These are phyloP conservation scores for Aleurites moluccanus DNA, from an alignment of 441 rosid species.

Conservation along the genomic window DNA sequence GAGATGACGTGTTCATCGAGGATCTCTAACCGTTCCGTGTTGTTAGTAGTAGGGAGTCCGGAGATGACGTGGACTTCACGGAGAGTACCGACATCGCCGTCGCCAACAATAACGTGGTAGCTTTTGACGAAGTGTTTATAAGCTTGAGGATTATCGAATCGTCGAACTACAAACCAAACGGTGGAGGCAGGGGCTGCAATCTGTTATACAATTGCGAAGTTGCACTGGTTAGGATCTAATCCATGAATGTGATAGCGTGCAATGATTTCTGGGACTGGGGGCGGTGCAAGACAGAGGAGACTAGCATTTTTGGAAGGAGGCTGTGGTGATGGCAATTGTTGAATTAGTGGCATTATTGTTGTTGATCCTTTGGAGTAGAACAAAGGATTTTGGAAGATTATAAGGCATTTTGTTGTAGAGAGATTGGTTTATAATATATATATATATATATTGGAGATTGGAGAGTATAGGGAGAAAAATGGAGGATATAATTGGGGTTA, in stretches of 20 bases:
- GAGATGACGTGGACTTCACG: slow-evolving; percentile 72
- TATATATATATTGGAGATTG: too few relatives aligned
- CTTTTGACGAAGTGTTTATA: slow-evolving; percentile 75
- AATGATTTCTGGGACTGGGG: slow-evolving; percentile 49
- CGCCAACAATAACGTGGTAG: slow-evolving; percentile 65
- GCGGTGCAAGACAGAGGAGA: slow-evolving; percentile 42
- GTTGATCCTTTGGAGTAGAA: slow-evolving; percentile 54
- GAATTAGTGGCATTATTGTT: slow-evolving; percentile 16
- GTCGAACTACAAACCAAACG: slow-evolving; percentile 73
- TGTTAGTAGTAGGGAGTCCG: slow-evolving; percentile 66
- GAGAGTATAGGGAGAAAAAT: too few relatives aligned
- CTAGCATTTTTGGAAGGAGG: slow-evolving; percentile 41
- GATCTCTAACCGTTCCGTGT: slow-evolving; percentile 78
- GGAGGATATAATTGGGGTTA: too few relatives aligned
- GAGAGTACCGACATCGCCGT: slow-evolving; percentile 64
- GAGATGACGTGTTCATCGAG: slow-evolving; percentile 74
- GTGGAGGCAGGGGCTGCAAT: slow-evolving; percentile 53
- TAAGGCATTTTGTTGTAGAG: slow-evolving; percentile 44
- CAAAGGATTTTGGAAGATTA: slow-evolving; percentile 40
- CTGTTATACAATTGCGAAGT: slow-evolving; percentile 56
- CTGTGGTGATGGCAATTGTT: slow-evolving; percentile 10
- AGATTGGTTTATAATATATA: not conserved
- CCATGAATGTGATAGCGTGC: slow-evolving; percentile 54
- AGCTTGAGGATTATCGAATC: slow-evolving; percentile 72
- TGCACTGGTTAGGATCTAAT: slow-evolving; percentile 59